These are phyloP conservation scores for Colletotrichum tanaceti DNA, from an alignment of 2,329 filamentous ascomycete genomes.

Conservation along the genomic window DNA sequence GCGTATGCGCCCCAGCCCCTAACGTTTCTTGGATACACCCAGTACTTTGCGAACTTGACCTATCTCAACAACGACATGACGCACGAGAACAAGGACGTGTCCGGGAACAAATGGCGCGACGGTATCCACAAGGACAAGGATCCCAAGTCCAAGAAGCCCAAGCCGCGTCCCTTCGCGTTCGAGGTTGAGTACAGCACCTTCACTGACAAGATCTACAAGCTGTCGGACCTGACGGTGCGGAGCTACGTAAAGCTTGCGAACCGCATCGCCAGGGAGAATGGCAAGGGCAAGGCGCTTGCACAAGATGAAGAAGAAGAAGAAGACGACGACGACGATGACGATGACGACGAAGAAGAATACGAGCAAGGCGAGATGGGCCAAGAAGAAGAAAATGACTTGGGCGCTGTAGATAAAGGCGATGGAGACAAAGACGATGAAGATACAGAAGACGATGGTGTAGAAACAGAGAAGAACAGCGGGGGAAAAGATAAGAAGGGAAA, in stretches of 20 bases:
- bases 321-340: conserved; percentile 43
- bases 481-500: conserved; percentile 55
- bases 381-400: conserved; percentile 46
- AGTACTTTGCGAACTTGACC: conserved; percentile 96
- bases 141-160: conserved; percentile 63
- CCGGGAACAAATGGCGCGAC: conserved; percentile 66
- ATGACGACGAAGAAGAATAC: conserved; percentile 44
- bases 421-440: conserved; percentile 45
- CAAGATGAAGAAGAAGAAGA: conserved; percentile 47
- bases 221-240: conserved; percentile 86
- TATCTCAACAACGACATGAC: conserved; percentile 80
- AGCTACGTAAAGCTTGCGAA: conserved; percentile 84
- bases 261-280: conserved; percentile 71
- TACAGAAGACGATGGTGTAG: conserved; percentile 43
- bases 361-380: conserved; percentile 44
- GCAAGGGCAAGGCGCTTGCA: conserved; percentile 40
- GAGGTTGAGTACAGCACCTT: conserved; percentile 90
- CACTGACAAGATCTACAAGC: conserved; percentile 77
- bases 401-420: conserved; percentile 46
- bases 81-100: conserved; percentile 47
- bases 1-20: conserved; percentile 89
- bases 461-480: conserved; percentile 59
- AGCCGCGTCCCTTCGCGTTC: conserved; percentile 75
- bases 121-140: conserved; percentile 72
- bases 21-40: conserved; percentile 82